Evolutionary conservation across 2,329 filamentous ascomycete species (phyloP), one percentile per base, ranked within the genome.

Genomic region (Cyanodermella asteris): DNA sequence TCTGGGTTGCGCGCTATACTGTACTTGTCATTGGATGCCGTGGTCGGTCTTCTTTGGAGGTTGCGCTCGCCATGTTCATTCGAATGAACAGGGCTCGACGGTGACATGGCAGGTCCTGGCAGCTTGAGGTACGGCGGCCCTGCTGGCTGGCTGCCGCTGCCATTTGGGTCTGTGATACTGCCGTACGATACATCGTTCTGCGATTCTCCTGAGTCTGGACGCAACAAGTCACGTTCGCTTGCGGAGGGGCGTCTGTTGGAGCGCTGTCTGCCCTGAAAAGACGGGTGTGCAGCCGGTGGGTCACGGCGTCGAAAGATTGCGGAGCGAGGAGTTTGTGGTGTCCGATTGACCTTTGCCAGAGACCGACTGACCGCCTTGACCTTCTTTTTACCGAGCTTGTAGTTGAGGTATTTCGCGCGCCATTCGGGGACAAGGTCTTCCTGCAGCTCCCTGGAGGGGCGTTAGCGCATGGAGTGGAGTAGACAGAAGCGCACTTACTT

Each of bases 381-480:
- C 44, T 81, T 73, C 53, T 93, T 93, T 54, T 94, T 94, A 31
- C 81, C 31, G 28, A 70, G 70, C 61, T 91, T 91, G 59, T 94
- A 94, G 50, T 93, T 69, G 38, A 94, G 63, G 48, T 93, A 94
- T 49, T 91, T 91, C 46, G 72, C 64, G 41, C 76, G 69, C 84
- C 84, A 94, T 64, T 94, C 82, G 43, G 82, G 82, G 35, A 93
- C 80, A 27, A 81, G 64, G 40, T 90, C 76, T 42, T 75, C 66
- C 44, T 91, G 78, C 34, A 91, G 61, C 53, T 91, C 78, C 44
- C 63, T 68, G 31, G 7, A 13, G 34, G 29, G 18, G 31, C 28
- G 26, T 25, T 20, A 28, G 24, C 22, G 20, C 33, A 40, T 31
- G 39, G 33, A 28, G 31, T 34, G 15, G 20, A n/a, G 23, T 7